phyloP scores from a whole-genome alignment of 305 asterid species.

The Fraxinus sp. region DNA sequence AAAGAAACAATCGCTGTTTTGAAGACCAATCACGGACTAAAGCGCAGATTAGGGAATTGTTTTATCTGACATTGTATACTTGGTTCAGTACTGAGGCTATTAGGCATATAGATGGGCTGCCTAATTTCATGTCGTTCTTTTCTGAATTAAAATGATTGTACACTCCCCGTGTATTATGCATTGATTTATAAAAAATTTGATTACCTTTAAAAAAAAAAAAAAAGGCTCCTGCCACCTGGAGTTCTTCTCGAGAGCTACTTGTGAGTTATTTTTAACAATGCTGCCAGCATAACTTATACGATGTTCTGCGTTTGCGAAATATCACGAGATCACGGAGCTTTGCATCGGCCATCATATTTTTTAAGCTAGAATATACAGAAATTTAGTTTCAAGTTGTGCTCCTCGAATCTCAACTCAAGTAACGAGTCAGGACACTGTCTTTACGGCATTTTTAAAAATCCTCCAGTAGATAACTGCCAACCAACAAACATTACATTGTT shows the following conservation, averaged over 20 bases:
- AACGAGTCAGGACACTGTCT: background rate
- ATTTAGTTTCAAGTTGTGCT: background rate
- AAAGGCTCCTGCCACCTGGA: background rate
- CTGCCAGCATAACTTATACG: background rate
- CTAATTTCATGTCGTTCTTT: too few species aligned
- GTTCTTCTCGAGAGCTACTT: background rate
- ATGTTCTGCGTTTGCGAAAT: background rate
- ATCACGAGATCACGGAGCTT: background rate
- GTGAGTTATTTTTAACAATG: background rate
- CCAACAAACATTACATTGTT: background rate
- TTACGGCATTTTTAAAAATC: background rate
- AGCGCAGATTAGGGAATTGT: too few species aligned
- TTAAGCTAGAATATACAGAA: background rate
- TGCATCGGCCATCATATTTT: background rate
- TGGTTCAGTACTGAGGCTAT: too few species aligned
- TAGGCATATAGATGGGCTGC: too few species aligned
- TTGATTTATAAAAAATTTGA: too few species aligned
- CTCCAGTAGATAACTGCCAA: background rate
- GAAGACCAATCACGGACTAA: too few species aligned
- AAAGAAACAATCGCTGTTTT: too few species aligned
- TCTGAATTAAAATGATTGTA: too few species aligned
- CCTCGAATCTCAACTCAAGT: background rate
- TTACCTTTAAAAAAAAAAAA: too few species aligned
- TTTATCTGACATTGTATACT: too few species aligned
- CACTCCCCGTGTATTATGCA: too few species aligned